Evolutionary conservation across 441 rosid genomes (phyloP).

Genomic region (Hura crepitans): DNA sequence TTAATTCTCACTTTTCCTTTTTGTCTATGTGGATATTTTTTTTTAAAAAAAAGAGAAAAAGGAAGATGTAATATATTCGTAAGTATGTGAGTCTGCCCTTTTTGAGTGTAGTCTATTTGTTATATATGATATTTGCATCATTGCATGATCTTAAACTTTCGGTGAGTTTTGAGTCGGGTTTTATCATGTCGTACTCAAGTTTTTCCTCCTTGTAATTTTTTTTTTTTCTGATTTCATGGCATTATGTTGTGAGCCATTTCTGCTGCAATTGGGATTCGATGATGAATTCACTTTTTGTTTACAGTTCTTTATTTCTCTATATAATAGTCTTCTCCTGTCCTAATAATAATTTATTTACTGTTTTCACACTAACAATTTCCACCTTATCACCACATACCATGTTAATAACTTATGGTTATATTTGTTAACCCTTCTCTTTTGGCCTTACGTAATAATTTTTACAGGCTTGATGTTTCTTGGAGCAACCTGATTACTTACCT

Average conservation of each 20-base stretch:
- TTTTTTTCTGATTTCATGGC: too few relatives aligned
- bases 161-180: background rate
- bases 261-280: slow-evolving; percentile 17
- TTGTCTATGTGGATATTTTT: slow-evolving; percentile 10
- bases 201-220: slow-evolving; percentile 4
- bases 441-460: slow-evolving; percentile 50
- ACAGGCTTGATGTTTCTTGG: slow-evolving; percentile 95
- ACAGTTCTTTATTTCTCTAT: slow-evolving; percentile 9
- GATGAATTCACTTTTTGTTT: background rate
- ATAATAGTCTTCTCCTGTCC: background rate
- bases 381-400: slow-evolving; percentile 18
- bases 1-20: slow-evolving; percentile 22
- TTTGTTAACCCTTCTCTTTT: slow-evolving; percentile 50
- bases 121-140: background rate
- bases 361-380: slow-evolving; percentile 2
- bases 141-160: background rate
- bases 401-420: slow-evolving; percentile 26
- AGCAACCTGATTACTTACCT: slow-evolving; percentile 89
- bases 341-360: background rate
- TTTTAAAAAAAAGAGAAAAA: slow-evolving; percentile 17
- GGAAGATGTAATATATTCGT: slow-evolving; percentile 19
- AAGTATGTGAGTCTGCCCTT: slow-evolving; percentile 17
- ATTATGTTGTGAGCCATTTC: slow-evolving; percentile 3
- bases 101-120: background rate
- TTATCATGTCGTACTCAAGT: background rate